Evolutionary conservation across 192 early-diverging fungal species (phyloP).

Genomic region (Podila epigama): DNA sequence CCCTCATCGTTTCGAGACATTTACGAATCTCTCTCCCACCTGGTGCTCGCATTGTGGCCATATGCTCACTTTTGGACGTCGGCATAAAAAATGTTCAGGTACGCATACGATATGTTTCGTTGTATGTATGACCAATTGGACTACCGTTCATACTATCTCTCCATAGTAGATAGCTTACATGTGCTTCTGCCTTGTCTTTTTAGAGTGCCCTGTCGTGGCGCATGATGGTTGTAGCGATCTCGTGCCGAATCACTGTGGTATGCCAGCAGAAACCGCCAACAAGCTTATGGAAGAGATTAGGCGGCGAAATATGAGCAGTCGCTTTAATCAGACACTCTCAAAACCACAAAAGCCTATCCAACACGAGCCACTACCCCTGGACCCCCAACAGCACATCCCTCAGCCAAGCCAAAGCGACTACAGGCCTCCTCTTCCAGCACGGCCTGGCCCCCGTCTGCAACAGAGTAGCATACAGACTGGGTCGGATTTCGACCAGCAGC

Average conservation of each 20-base stretch:
- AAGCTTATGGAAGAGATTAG: conserved; percentile 88
- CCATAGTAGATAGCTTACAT: background rate
- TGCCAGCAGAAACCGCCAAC: conserved; percentile 84
- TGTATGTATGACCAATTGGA: background rate
- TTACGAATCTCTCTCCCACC: conserved; percentile 80
- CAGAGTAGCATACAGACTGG: background rate
- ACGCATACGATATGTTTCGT: too few species aligned
- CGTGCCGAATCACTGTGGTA: conserved; percentile 93
- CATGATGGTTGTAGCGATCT: conserved; percentile 86
- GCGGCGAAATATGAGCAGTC: conserved; percentile 47
- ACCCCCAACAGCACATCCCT: conserved; percentile 13
- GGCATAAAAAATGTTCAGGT: conserved; percentile 62
- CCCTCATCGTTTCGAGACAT: conserved; percentile 93
- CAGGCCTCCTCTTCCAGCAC: conserved; percentile 7
- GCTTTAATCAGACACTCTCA: conserved; percentile 12
- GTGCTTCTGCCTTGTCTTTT: background rate
- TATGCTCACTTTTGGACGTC: conserved; percentile 87
- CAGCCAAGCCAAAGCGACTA: background rate
- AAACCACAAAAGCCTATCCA: conserved; percentile 23
- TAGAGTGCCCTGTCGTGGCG: conserved; percentile 83
- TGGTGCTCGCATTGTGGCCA: conserved; percentile 99
- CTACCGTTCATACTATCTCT: too few species aligned
- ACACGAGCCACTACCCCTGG: conserved; percentile 19
- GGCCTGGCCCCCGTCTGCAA: conserved; percentile 6
- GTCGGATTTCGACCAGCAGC: conserved; percentile 34